Percentiles rank a stretch among this genome's conserved stretches.
Evolutionary conservation across 2,329 filamentous ascomycete species (phyloP).

Genomic region (Alternaria arbusti): DNA sequence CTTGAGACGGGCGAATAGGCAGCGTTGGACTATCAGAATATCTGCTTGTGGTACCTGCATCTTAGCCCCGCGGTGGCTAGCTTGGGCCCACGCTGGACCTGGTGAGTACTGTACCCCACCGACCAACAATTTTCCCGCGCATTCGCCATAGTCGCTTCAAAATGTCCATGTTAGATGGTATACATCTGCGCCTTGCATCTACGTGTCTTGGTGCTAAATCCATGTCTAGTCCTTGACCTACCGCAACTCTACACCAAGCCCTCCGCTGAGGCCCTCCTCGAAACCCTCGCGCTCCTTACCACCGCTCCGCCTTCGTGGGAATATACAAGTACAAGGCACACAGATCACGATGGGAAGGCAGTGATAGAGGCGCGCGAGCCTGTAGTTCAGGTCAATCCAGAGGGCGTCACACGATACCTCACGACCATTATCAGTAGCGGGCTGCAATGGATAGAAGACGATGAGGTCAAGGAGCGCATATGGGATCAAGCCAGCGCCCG

Average conservation of each 20-base stretch:
- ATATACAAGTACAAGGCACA: conserved; percentile 42
- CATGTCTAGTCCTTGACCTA: conserved; percentile 69
- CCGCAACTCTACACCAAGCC: conserved; percentile 85
- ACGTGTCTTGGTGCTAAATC: conserved; percentile 16
- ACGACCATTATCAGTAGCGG: conserved; percentile 71
- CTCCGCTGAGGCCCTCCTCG: conserved; percentile 66
- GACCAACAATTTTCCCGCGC: conserved; percentile 10
- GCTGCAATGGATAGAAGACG: conserved; percentile 71
- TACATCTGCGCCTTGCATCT: not conserved
- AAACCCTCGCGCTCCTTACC: conserved; percentile 70
- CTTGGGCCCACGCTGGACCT: conserved; percentile 25
- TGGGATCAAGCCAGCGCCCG: conserved; percentile 82
- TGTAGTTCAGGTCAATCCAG: conserved; percentile 51
- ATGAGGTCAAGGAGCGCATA: conserved; percentile 69
- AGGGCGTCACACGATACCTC: conserved; percentile 68
- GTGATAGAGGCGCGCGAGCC: not conserved
- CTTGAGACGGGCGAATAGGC: conserved; percentile 22
- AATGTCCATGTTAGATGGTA: conserved; percentile 42
- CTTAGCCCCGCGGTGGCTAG: conserved; percentile 10
- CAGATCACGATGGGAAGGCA: conserved; percentile 34
- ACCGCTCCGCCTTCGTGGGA: conserved; percentile 74
- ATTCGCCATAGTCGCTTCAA: conserved; percentile 7
- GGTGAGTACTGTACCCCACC: conserved; percentile 12
- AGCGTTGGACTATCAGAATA: not conserved
- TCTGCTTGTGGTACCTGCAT: not conserved